Evolutionary conservation across 768 basidiomycete species (phyloP).

Genomic region (Polyporus arcularius): DNA sequence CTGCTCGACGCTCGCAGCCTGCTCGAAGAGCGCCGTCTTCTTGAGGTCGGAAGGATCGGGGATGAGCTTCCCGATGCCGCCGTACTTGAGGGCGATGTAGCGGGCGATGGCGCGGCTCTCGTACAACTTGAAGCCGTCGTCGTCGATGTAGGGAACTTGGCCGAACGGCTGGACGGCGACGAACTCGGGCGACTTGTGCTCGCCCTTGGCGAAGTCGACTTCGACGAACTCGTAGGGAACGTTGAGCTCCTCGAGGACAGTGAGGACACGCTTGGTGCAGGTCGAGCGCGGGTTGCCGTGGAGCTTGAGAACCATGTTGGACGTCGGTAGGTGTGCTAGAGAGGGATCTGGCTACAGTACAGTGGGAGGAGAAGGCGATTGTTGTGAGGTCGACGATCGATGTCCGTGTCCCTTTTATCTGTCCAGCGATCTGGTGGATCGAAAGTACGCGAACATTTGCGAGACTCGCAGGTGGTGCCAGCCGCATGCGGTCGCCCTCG

Average conservation of each 20-base stretch:
- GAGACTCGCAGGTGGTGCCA: too few relatives aligned
- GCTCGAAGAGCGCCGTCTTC: slow-evolving; percentile 40
- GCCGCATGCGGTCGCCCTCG: too few relatives aligned
- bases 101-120: slow-evolving; percentile 64
- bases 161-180: slow-evolving; percentile 61
- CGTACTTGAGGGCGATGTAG: slow-evolving; percentile 57
- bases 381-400: background rate
- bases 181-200: slow-evolving; percentile 49
- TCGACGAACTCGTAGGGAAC: slow-evolving; percentile 53
- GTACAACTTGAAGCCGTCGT: slow-evolving; percentile 64
- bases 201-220: slow-evolving; percentile 42
- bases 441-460: too few relatives aligned
- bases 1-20: slow-evolving; percentile 47
- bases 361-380: background rate
- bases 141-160: slow-evolving; percentile 58
- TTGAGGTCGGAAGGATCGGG: slow-evolving; percentile 40
- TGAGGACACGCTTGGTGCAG: slow-evolving; percentile 51
- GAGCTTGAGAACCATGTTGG: slow-evolving; percentile 35
- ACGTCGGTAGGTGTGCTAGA: background rate
- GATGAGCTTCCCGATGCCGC: slow-evolving; percentile 48
- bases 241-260: slow-evolving; percentile 53
- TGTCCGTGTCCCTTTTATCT: background rate
- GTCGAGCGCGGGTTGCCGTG: slow-evolving; percentile 40
- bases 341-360: background rate
- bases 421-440: too few relatives aligned